Percentiles rank a stretch among this genome's conserved stretches.
phyloP scores from a whole-genome alignment of 1,284 basidiomycete genomes.

The Mycena sp. region DNA sequence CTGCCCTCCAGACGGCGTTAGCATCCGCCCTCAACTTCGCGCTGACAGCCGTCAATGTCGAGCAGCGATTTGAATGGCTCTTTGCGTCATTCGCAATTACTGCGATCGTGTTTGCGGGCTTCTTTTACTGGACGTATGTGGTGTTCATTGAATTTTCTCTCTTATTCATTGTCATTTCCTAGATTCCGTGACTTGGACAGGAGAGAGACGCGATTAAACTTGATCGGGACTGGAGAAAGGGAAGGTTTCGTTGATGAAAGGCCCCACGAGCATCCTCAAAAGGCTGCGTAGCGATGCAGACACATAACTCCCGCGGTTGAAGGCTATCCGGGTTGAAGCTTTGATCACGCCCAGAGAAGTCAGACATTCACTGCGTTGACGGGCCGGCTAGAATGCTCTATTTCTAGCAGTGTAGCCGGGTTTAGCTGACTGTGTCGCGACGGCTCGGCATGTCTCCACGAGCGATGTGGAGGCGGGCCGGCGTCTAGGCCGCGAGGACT shows the following conservation, averaged over 20 bases:
- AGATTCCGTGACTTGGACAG: slow-evolving; percentile 62
- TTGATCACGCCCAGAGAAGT: no score
- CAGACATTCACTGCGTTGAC: no score
- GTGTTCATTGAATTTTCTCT: not conserved
- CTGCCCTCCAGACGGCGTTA: slow-evolving; percentile 63
- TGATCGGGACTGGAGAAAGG: slow-evolving; percentile 52
- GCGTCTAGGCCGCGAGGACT: no score
- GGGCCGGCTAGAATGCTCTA: no score
- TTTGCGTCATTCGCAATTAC: slow-evolving; percentile 56
- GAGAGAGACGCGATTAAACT: slow-evolving; percentile 54
- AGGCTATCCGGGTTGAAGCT: no score
- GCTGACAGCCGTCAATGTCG: slow-evolving; percentile 51
- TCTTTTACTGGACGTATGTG: slow-evolving; percentile 52
- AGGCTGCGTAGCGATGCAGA: no score
- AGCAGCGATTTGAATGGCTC: slow-evolving; percentile 53
- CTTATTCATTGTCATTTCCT: not conserved
- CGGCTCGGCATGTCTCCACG: no score
- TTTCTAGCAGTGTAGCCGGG: no score
- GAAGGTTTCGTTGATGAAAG: slow-evolving; percentile 45
- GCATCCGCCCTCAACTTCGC: slow-evolving; percentile 57
- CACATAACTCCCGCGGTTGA: no score
- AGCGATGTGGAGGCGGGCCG: no score
- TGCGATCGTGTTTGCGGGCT: slow-evolving; percentile 56
- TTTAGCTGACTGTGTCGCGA: no score
- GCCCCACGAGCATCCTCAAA: not conserved